Evolutionary conservation across 345 rosid species (phyloP).

Genomic region (Eucalyptus sp.): DNA sequence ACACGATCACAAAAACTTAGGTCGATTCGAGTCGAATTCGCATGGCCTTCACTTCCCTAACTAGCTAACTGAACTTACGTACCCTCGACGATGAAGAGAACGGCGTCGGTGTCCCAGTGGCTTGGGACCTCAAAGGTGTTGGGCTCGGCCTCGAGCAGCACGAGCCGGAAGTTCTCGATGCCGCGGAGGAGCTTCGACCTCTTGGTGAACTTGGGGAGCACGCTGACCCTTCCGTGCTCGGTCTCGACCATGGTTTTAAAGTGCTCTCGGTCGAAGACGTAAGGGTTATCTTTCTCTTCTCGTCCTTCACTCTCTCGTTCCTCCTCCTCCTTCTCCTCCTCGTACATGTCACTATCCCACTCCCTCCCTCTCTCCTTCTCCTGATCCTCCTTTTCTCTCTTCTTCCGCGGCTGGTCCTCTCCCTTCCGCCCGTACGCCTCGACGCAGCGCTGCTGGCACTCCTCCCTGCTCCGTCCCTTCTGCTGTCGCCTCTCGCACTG

Average conservation of each 20-base stretch:
- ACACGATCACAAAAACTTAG: background rate
- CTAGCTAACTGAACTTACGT: background rate
- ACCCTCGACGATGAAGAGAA: conserved; percentile 24
- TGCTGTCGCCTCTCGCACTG: conserved; percentile 13
- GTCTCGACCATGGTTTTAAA: conserved; percentile 4
- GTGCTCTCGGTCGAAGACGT: conserved; percentile 12
- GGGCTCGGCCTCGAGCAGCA: conserved; percentile 16
- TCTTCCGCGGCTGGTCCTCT: background rate
- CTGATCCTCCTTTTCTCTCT: background rate
- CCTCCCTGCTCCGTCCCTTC: conserved; percentile 2
- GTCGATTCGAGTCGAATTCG: too few relatives aligned
- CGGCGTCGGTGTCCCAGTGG: conserved; percentile 29
- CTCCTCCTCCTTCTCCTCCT: background rate
- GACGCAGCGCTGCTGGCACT: conserved; percentile 2
- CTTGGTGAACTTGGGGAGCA: conserved; percentile 19
- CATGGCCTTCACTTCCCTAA: background rate
- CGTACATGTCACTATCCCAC: background rate
- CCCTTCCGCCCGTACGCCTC: conserved; percentile 1
- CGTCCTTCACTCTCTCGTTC: background rate
- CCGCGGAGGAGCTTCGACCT: conserved; percentile 30
- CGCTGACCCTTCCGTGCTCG: conserved; percentile 13
- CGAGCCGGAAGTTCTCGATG: conserved; percentile 19
- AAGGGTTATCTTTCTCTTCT: conserved; percentile 13
- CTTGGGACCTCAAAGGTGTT: conserved; percentile 13
- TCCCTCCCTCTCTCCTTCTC: background rate